Base-by-base conservation (phyloP, 164 flowering plant genomes). In the Akebia trifoliata region DNA sequence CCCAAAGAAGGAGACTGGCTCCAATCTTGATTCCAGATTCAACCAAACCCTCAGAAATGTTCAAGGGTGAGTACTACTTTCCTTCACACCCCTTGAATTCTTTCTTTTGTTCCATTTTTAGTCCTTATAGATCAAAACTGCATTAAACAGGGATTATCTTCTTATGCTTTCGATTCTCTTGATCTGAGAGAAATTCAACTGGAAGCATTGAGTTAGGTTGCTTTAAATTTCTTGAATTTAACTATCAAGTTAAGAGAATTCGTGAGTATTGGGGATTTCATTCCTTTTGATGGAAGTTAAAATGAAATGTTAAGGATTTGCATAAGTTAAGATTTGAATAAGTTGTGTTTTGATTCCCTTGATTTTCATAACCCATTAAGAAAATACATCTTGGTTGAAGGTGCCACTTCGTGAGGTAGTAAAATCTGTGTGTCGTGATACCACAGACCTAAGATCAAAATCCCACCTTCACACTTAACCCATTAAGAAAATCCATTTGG, bases 1-100 rank as follows among this genome's bases (percentile, higher is more conserved):
- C 30, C 30, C 54, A 35, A 71, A 57, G 56, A 64, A 58, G 54
- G 74, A 67, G 25, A 61, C 38, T 56, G 40, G 60, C 57, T 31
- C 65, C 4, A 72, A 38, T 67, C 73, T 75, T 15, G 95, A 87
- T 73, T 84, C 84, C 59, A 74, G 95, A 70, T 84, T 87, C 79
- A 84, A 76, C 28, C 95, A 83, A 56, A 87, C 95, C 62, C 91
- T 87, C 68, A 70, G 82, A 55, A 87, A 77, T 67, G 90, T 84
- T 59, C 95, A 85, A 73, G 91, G 89, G 95, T 87, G 72, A 22
- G 62, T 28, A 12, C 10, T 11, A 43, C 17, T 17, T 47, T 34
- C 7, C 39, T 45, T 29, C 50, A 37, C 29, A 18, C 7, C 17
- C 17, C 12, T 29, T 7, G 22, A 1, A 34, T 38, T 28, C 30